phyloP scores from a whole-genome alignment of 2,329 filamentous ascomycete species.

The Pseudogymnoascus sp. region DNA sequence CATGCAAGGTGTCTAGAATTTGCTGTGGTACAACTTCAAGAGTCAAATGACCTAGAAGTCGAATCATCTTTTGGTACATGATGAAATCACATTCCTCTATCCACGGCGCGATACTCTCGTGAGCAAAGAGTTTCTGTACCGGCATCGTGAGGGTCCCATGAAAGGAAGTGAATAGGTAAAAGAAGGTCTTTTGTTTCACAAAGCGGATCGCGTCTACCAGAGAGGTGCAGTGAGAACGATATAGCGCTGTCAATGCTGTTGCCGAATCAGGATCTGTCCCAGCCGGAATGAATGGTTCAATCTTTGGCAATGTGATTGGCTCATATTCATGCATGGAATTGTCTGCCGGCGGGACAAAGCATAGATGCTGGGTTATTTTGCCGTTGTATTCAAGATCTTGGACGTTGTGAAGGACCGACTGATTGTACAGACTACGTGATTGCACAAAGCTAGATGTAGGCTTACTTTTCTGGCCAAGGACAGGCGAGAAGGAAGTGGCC shows the following conservation, averaged over 20 bases:
- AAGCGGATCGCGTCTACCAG: slow-evolving; percentile 92
- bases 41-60: slow-evolving; percentile 79
- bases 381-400: slow-evolving; percentile 50
- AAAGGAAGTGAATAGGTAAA: slow-evolving; percentile 89
- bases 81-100: slow-evolving; percentile 93
- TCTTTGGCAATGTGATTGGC: slow-evolving; percentile 71
- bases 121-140: slow-evolving; percentile 82
- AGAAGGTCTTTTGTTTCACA: slow-evolving; percentile 95
- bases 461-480: neutral
- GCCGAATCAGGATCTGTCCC: slow-evolving; percentile 83
- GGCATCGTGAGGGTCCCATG: slow-evolving; percentile 94
- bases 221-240: slow-evolving; percentile 90
- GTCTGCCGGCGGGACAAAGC: slow-evolving; percentile 51
- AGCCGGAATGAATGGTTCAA: slow-evolving; percentile 68
- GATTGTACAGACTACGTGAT: slow-evolving; percentile 49
- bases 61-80: slow-evolving; percentile 95
- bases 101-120: slow-evolving; percentile 77
- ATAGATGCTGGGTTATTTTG: slow-evolving; percentile 51
- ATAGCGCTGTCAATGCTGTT: slow-evolving; percentile 76
- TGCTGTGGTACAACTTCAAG: slow-evolving; percentile 84
- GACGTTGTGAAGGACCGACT: slow-evolving; percentile 46
- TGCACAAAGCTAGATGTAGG: slow-evolving; percentile 25
- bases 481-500: slow-evolving; percentile 17
- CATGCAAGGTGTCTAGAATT: slow-evolving; percentile 78
- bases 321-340: slow-evolving; percentile 55